These are phyloP conservation scores for Epichloe brachyelytri DNA, from an alignment of 2,329 filamentous ascomycete species.

Conservation along the genomic window DNA sequence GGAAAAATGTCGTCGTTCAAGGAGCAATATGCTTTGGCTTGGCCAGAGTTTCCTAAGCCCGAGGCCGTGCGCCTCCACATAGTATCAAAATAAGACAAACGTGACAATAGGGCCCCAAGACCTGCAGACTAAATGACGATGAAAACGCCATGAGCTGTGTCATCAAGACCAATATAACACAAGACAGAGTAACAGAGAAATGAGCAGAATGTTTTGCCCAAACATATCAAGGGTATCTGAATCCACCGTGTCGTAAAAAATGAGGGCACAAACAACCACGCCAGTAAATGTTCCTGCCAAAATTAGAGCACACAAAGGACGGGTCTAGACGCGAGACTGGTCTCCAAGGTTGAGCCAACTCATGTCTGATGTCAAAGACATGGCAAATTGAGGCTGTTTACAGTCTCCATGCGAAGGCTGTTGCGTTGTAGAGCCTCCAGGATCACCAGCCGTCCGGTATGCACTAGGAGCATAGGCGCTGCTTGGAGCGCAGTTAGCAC, in stretches of 20 bases:
- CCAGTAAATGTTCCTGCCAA: neutral
- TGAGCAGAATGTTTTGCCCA: neutral
- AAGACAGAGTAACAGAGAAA: neutral
- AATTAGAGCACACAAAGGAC: neutral
- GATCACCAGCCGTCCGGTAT: constrained; percentile 28
- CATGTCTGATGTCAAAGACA: constrained; percentile 50
- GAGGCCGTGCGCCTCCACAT: neutral
- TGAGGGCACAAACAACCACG: neutral
- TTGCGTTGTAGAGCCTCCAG: constrained; percentile 19
- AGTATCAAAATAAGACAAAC: neutral
- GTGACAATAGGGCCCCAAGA: neutral
- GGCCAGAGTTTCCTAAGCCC: neutral
- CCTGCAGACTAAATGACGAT: neutral
- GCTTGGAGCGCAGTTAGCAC: constrained; percentile 35
- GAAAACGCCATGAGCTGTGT: neutral
- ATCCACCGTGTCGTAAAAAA: neutral
- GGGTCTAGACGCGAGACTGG: constrained; percentile 12
- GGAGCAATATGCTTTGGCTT: neutral
- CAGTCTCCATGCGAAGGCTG: constrained; percentile 26
- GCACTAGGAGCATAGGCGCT: constrained; percentile 35
- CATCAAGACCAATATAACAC: neutral
- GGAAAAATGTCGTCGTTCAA: neutral
- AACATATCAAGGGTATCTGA: neutral
- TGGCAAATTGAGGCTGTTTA: constrained; percentile 36
- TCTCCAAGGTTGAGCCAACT: constrained; percentile 67